Conservation (phyloP, 1,284 basidiomycete species). For the Ceratobasidium sp. region DNA sequence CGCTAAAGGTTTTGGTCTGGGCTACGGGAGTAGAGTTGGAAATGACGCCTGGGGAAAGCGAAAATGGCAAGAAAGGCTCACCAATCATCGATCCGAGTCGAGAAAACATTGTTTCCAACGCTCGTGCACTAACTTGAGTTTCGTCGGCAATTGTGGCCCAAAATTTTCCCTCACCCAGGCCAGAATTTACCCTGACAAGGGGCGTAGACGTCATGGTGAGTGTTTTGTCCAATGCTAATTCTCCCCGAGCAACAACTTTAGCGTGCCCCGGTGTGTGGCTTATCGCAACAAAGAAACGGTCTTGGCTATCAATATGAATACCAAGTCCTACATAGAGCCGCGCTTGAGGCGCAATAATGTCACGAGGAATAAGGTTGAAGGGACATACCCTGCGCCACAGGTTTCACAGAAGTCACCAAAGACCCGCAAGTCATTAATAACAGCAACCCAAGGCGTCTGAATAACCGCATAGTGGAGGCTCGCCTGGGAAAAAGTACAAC, state of each 20-base stretch:
- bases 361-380: background rate
- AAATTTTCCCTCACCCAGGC: background rate
- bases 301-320: constrained; percentile 18
- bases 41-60: background rate
- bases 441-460: background rate
- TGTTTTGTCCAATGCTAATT: background rate
- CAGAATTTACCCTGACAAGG: background rate
- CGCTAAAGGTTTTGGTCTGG: background rate
- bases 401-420: background rate
- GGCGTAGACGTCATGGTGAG: no score
- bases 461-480: background rate
- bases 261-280: background rate
- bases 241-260: background rate
- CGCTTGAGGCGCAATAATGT: background rate
- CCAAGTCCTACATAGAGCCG: background rate
- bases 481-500: background rate
- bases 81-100: background rate
- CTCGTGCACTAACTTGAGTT: no score
- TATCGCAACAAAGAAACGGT: background rate
- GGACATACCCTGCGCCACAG: background rate
- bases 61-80: background rate
- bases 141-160: background rate
- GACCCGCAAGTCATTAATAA: background rate
- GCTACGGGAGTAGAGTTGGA: background rate
- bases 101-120: background rate